Evolutionary conservation across 2,329 filamentous ascomycete species (phyloP).

Genomic region (Alternaria brassicae): DNA sequence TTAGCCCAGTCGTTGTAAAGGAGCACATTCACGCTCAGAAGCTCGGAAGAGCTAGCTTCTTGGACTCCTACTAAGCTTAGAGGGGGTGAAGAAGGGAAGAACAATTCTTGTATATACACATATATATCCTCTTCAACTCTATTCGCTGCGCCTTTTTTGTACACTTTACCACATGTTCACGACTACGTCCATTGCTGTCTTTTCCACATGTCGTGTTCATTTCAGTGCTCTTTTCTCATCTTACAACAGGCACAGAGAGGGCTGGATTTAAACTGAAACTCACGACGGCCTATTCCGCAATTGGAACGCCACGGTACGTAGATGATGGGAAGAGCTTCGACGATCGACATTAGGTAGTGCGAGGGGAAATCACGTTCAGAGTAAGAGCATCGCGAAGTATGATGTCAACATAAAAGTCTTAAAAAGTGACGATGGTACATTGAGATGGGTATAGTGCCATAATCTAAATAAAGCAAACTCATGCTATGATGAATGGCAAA

Average conservation of each 20-base stretch:
- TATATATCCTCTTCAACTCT: not conserved
- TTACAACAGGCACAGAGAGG: too few relatives aligned
- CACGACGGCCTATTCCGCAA: too few relatives aligned
- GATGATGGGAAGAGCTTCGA: not conserved
- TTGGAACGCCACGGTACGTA: not conserved
- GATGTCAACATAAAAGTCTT: not conserved
- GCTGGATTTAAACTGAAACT: too few relatives aligned
- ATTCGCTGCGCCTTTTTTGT: constrained; percentile 7
- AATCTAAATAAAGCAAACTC: constrained; percentile 2
- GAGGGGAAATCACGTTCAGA: not conserved
- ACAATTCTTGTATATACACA: constrained; percentile 5
- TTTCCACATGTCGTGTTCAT: not conserved
- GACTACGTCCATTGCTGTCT: not conserved
- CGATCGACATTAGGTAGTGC: not conserved
- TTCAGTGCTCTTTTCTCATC: not conserved
- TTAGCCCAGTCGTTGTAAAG: not conserved
- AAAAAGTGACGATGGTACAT: not conserved
- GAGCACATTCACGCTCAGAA: not conserved
- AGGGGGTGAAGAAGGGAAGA: not conserved
- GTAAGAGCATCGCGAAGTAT: not conserved
- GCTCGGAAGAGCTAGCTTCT: not conserved
- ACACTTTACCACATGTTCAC: not conserved
- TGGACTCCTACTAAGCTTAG: not conserved
- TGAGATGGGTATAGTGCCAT: constrained; percentile 20
- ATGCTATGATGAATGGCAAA: not conserved